These are phyloP conservation scores for Leonotis leonurus DNA, from an alignment of 257 asterid species.

Conservation along the genomic window DNA sequence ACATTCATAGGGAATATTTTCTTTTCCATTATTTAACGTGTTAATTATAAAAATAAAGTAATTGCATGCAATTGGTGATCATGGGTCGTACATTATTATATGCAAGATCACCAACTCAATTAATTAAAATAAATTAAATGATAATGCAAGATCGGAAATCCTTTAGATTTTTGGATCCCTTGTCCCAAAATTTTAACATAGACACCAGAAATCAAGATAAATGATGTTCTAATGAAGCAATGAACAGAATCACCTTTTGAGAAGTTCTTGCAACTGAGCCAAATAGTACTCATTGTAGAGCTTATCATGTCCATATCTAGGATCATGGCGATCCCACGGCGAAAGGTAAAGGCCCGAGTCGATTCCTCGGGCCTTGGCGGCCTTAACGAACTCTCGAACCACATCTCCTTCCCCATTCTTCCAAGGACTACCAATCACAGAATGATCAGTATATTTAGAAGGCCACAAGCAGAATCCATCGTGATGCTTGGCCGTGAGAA, in stretches of 20 bases:
- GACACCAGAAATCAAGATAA: no score
- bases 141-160: no score
- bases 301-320: slow-evolving; percentile 54
- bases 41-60: no score
- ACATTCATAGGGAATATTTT: no score
- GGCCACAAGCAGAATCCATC: slow-evolving; percentile 99
- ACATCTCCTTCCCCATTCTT: slow-evolving; percentile 69
- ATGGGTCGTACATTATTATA: no score
- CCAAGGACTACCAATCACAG: slow-evolving; percentile 78
- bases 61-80: no score
- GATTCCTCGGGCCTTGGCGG: slow-evolving; percentile 52
- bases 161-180: no score
- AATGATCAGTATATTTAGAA: slow-evolving; percentile 71
- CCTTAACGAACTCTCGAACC: slow-evolving; percentile 51
- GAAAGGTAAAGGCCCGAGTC: slow-evolving; percentile 84
- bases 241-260: slow-evolving; percentile 31
- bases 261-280: slow-evolving; percentile 94
- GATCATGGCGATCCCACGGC: slow-evolving; percentile 93
- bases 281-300: slow-evolving; percentile 72
- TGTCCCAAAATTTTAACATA: no score
- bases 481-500: slow-evolving; percentile 90
- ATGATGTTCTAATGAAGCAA: neutral
- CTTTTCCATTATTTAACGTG: no score
- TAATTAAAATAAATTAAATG: no score
- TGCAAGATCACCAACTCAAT: no score